Evolutionary conservation across 1,139 yeast species (phyloP).

Genomic region (Barnettozyma hawaiiensis): DNA sequence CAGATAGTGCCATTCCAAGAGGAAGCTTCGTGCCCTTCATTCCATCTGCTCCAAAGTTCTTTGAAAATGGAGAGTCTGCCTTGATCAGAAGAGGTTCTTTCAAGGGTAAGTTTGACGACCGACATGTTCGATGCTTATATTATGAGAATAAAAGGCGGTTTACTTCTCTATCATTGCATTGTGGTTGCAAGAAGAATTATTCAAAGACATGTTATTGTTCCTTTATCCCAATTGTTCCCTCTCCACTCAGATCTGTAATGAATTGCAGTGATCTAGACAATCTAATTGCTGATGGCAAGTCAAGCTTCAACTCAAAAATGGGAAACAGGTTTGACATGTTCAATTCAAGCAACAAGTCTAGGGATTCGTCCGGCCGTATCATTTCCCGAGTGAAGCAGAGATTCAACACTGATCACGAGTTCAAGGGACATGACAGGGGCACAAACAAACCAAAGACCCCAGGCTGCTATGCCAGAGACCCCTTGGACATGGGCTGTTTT

Average conservation of each 20-base stretch:
- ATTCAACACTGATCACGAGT: constrained; percentile 2
- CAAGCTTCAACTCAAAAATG: constrained; percentile 1
- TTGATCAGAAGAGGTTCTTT: constrained; percentile 21
- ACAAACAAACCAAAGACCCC: background rate
- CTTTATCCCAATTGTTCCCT: constrained; percentile 17
- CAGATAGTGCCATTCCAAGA: background rate
- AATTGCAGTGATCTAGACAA: background rate
- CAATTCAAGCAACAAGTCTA: background rate
- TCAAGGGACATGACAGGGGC: background rate
- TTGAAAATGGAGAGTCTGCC: constrained; percentile 10
- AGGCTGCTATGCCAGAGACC: background rate
- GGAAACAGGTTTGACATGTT: background rate
- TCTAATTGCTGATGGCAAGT: background rate
- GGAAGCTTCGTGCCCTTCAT: background rate
- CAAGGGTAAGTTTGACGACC: constrained; percentile 21
- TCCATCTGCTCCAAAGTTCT: constrained; percentile 2
- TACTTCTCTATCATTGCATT: background rate
- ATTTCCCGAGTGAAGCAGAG: constrained; percentile 5
- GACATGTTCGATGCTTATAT: constrained; percentile 19
- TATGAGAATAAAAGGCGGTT: background rate
- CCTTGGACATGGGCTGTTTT: constrained; percentile 1
- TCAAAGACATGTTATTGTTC: constrained; percentile 21
- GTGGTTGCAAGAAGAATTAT: constrained; percentile 6
- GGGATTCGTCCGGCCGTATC: background rate
- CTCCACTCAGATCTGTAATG: constrained; percentile 17